These are phyloP conservation scores for Intubia oerlemansii DNA, from an alignment of 2,329 filamentous ascomycete species.

Conservation along the genomic window DNA sequence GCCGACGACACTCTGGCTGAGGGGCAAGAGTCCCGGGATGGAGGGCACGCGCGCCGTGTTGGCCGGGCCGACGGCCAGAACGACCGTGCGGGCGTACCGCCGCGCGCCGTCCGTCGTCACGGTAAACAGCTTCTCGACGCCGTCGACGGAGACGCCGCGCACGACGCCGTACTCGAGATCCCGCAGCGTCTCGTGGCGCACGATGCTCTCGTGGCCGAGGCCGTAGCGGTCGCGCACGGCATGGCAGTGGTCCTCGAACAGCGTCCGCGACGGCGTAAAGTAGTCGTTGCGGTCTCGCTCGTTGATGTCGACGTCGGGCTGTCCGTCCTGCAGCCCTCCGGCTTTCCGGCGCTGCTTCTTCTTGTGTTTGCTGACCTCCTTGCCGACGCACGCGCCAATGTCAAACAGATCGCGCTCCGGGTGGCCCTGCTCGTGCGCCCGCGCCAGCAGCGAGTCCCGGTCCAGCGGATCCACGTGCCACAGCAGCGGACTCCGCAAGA, in stretches of 20 bases:
- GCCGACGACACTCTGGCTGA: no score
- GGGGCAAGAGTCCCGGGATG: constrained; percentile 6
- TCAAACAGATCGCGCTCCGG: constrained; percentile 40
- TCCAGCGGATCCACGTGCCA: constrained; percentile 64
- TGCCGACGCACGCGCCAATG: constrained; percentile 54
- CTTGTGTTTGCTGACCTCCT: constrained; percentile 60
- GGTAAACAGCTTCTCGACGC: constrained; percentile 38
- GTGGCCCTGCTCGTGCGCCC: constrained; percentile 38
- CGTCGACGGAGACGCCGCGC: constrained; percentile 27
- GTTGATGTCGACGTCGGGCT: constrained; percentile 30
- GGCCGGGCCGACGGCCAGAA: constrained; percentile 51
- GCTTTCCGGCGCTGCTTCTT: constrained; percentile 41
- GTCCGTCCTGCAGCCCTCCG: constrained; percentile 15
- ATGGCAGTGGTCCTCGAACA: constrained; percentile 41
- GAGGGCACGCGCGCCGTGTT: constrained; percentile 29
- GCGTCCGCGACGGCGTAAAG: constrained; percentile 37
- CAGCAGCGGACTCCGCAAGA: constrained; percentile 62
- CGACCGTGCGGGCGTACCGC: constrained; percentile 39
- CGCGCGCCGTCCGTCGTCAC: constrained; percentile 31
- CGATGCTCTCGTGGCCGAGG: constrained; percentile 25
- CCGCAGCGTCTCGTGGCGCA: constrained; percentile 36
- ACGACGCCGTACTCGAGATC: constrained; percentile 38
- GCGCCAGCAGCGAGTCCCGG: constrained; percentile 50
- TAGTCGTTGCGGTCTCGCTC: constrained; percentile 49
- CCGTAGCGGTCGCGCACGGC: constrained; percentile 35